phyloP scores from a whole-genome alignment of 2,329 filamentous ascomycete genomes.

The Fusarium torulosum region DNA sequence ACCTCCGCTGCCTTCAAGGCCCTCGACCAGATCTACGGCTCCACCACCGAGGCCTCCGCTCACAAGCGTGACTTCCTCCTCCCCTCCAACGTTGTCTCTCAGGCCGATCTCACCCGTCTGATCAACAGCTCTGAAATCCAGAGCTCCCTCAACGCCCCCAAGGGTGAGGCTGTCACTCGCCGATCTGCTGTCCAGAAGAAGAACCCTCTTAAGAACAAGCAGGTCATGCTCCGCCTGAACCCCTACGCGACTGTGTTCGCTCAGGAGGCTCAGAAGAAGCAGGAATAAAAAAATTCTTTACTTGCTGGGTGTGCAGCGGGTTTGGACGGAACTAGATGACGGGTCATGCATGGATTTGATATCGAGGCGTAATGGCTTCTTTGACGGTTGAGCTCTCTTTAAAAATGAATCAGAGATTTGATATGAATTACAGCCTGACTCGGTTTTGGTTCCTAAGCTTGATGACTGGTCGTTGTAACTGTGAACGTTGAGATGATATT shows the following conservation, averaged over 20 bases:
- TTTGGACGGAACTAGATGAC: constrained; percentile 45
- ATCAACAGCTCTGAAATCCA: constrained; percentile 99
- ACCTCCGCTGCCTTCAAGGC: constrained; percentile 96
- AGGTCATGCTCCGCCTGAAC: constrained; percentile 98
- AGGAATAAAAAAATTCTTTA: constrained; percentile 51
- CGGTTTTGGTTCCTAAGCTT: constrained; percentile 32
- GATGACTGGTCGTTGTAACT: constrained; percentile 5
- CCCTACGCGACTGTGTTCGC: constrained; percentile 93
- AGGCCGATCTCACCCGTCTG: constrained; percentile 95
- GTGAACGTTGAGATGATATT: constrained; percentile 4
- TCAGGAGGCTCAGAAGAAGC: constrained; percentile 69
- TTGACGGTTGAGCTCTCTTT: constrained; percentile 52
- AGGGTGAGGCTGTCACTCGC: constrained; percentile 91
- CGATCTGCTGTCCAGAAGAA: constrained; percentile 96
- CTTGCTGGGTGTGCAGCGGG: constrained; percentile 57
- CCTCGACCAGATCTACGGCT: constrained; percentile 96
- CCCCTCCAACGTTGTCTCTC: constrained; percentile 89
- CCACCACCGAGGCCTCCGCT: constrained; percentile 86
- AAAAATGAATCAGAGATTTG: constrained; percentile 54
- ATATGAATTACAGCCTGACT: constrained; percentile 49
- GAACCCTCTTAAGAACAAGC: constrained; percentile 99
- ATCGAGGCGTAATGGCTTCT: constrained; percentile 56
- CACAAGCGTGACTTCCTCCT: constrained; percentile 99
- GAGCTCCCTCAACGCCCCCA: constrained; percentile 91
- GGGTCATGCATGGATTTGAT: constrained; percentile 53